phyloP scores from a whole-genome alignment of 2,329 filamentous ascomycete genomes.

The Tolypocladium inflatum region DNA sequence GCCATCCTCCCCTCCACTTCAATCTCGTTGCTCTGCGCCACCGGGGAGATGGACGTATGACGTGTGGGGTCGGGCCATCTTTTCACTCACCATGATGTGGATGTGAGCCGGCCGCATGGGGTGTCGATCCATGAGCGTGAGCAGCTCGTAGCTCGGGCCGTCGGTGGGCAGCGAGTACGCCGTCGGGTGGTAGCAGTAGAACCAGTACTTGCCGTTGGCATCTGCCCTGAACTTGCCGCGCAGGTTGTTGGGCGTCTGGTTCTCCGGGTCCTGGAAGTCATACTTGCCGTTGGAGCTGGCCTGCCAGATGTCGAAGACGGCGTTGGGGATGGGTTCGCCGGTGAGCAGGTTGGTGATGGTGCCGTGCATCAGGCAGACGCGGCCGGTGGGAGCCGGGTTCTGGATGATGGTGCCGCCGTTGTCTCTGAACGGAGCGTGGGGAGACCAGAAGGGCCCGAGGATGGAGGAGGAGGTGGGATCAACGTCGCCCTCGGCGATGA shows the following conservation, averaged over 20 bases:
- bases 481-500: constrained; percentile 50
- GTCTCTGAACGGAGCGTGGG: constrained; percentile 62
- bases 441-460: constrained; percentile 71
- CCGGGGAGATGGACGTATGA: background rate
- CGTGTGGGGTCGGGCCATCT: background rate
- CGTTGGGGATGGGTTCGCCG: constrained; percentile 54
- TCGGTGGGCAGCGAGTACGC: constrained; percentile 63
- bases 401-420: constrained; percentile 59
- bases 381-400: constrained; percentile 46
- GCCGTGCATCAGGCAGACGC: constrained; percentile 60
- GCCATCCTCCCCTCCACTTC: background rate
- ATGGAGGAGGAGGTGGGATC: constrained; percentile 67
- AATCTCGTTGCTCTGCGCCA: background rate
- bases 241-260: constrained; percentile 64
- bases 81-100: constrained; percentile 35
- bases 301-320: constrained; percentile 72
- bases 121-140: constrained; percentile 37
- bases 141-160: constrained; percentile 34
- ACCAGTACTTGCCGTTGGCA: constrained; percentile 59
- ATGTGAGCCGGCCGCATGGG: constrained; percentile 41
- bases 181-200: constrained; percentile 68
- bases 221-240: constrained; percentile 67
- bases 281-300: constrained; percentile 68
- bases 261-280: constrained; percentile 65
- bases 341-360: constrained; percentile 55